Evolutionary conservation across 106 monocot species (phyloP), one percentile per base, ranked within the genome.

Genomic region (Dendrobium chrysotoxum): DNA sequence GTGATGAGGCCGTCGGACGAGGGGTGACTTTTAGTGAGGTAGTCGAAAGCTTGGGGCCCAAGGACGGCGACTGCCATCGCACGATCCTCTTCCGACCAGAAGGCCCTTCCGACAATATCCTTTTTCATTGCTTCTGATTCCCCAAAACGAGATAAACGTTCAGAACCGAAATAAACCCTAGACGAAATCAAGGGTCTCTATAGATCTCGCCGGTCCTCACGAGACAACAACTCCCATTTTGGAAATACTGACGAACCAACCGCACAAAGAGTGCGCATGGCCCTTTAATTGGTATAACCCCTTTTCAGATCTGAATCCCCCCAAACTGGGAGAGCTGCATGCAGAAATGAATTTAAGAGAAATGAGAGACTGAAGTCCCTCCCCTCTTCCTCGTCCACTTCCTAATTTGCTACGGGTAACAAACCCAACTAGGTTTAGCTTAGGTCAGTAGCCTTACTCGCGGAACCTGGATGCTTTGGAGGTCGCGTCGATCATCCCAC

Each of bases 31-130:
- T 76, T 75, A 4, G 88, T 76, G 45, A 93, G 79, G 75, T 90
- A 93, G 20, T 90, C 84, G 75, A 93, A 90, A 35, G 90, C 93
- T 74, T 85, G 85, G 9, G 25, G 75, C 11, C 93, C 93, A 20
- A 93, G 83, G 21, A 93, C 90, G n/a, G 85, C 81, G 35, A 74
- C 54, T 1, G 88, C 93, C 93, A 88, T 86, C 4, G 85, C 66
- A 28, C 68, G 82, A 11, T 93, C 93, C 55, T 88, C 93, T 28
- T 81, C 88, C 20, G 75, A 82, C 93, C 93, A 93, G 39, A 86
- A 80, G 9, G 39, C 75, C 6, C 68, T 54, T 57, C 81, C 83
- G 25, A n/a, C 47, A 25, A 50, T 50, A 17, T 76, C 47, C 47
- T n/a, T 76, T 26, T 26, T 76, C 76, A 76, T 76, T 47, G 17